Conservation (phyloP, 108 stramenopile genomes). For the Pseudonitzschia delicatissima region DNA sequence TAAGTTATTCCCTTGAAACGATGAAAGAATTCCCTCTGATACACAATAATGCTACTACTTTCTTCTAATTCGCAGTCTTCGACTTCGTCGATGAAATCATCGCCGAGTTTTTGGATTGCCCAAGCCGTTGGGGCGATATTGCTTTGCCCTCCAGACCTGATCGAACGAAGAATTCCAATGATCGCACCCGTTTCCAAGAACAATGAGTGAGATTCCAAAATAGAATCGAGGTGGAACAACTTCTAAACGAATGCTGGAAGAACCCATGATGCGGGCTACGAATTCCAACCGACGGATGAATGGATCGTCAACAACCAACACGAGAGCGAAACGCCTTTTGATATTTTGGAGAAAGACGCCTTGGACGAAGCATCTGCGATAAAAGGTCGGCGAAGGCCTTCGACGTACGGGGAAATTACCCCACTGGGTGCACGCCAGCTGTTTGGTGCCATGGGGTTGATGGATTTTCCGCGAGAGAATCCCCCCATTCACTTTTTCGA, state of each 20-base stretch:
- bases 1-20: no score
- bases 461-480: background rate
- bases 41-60: no score
- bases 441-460: slow-evolving; percentile 55
- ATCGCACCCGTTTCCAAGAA: slow-evolving; percentile 53
- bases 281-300: slow-evolving; percentile 19
- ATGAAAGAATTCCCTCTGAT: no score
- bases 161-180: slow-evolving; percentile 49
- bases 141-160: slow-evolving; percentile 51
- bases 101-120: slow-evolving; percentile 17
- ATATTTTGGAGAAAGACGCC: no score
- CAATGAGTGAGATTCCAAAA: slow-evolving; percentile 25
- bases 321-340: no score
- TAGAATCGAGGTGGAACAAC: slow-evolving; percentile 15
- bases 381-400: no score
- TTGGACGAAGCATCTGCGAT: no score
- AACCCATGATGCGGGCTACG: slow-evolving; percentile 5
- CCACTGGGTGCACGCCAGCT: slow-evolving; percentile 59
- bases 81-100: no score
- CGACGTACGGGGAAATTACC: slow-evolving; percentile 76
- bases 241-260: slow-evolving; percentile 6
- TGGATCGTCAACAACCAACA: slow-evolving; percentile 19
- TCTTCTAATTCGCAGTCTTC: no score
- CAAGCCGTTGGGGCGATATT: slow-evolving; percentile 53
- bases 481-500: slow-evolving; percentile 45